Base-by-base conservation (phyloP, 495 filamentous ascomycete genomes). In the Aspergillus homomorphus region DNA sequence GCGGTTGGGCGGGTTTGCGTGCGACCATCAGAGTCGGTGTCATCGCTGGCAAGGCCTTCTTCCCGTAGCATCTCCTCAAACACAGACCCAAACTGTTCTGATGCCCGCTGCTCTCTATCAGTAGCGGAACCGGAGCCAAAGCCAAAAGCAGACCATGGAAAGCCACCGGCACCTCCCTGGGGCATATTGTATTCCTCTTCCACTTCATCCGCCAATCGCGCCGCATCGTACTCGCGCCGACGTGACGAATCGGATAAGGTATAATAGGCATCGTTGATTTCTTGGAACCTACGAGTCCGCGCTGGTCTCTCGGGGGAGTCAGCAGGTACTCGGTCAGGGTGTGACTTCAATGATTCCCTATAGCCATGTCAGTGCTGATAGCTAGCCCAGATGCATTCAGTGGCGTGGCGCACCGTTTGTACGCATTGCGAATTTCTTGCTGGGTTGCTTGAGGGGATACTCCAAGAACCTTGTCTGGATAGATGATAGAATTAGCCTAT, bases 21-120 rank as follows among this genome's bases (percentile, higher is more conserved):
- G 18, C 64, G 63, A 2, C 67, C 63, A 3, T 69, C 55, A 4
- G 54, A 53, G 18, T 61, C 70, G 15, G 73, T 65, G 18, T 77
- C 72, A 19, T 82, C 80, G 55, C 86, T 85, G 0, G 88, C 87
- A 72, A 98, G 81, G 0, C 93, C 94, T 68, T 97, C 89, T 63
- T 98, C 94, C 33, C 89, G 84, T 72, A 98, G 73, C 94, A 98
- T 98, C 80, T 98, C 94, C 79, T 98, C 95, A 67, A 98, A 98
- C 2, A 91, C 88, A 59, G 84, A 82, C 19, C 87, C 91, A 68
- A 98, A 98, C 73, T 98, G 94, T 58, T 86, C 84, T 46, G 64
- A 84, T 73, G 81, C 67, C n/a, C 81, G 78, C 45, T 82, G 79
- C 52, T 84, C 77, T 9, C 73, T 75, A 50, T 77, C 60, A 46